phyloP scores from a whole-genome alignment of 116 monocot species.

The Zostera marina region DNA sequence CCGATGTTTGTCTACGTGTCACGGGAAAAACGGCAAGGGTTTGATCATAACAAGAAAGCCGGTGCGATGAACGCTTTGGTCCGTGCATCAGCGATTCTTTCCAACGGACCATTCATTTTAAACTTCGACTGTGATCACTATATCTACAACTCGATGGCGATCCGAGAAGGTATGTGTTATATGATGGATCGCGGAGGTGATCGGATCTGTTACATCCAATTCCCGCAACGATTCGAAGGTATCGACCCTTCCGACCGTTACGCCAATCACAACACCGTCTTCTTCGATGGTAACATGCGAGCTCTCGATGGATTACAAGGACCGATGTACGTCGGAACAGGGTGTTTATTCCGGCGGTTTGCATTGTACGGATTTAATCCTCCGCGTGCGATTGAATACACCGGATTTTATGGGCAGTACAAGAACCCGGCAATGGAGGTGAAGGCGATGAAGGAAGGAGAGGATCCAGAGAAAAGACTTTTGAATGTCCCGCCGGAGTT shows the following conservation, averaged over 20 bases:
- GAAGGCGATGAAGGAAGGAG: conserved; percentile 5
- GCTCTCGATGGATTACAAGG: conserved; percentile 64
- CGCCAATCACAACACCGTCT: conserved; percentile 96
- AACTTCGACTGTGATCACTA: conserved; percentile 98
- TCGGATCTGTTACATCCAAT: conserved; percentile 85
- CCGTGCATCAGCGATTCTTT: conserved; percentile 67
- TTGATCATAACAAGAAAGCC: conserved; percentile 94
- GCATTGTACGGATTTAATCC: conserved; percentile 69
- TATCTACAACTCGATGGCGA: conserved; percentile 65
- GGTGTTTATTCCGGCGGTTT: conserved; percentile 51
- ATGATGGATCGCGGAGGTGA: conserved; percentile 98
- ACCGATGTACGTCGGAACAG: conserved; percentile 70
- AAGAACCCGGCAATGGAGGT: conserved; percentile 20
- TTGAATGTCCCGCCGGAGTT: conserved; percentile 35
- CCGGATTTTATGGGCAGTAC: conserved; percentile 37
- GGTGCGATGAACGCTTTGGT: conserved; percentile 94
- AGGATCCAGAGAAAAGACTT: conserved; percentile 21
- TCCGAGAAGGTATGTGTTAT: conserved; percentile 90
- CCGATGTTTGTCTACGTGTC: conserved; percentile 86
- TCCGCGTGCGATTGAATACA: conserved; percentile 64
- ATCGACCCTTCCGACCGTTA: conserved; percentile 95
- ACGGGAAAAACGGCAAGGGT: conserved; percentile 64
- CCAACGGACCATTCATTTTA: conserved; percentile 89
- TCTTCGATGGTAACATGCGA: conserved; percentile 95
- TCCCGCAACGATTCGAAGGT: conserved; percentile 91